Evolutionary conservation across 169 alveolate genomes (phyloP), one percentile per base, ranked within the genome.

Genomic region (Perkinsus olseni): DNA sequence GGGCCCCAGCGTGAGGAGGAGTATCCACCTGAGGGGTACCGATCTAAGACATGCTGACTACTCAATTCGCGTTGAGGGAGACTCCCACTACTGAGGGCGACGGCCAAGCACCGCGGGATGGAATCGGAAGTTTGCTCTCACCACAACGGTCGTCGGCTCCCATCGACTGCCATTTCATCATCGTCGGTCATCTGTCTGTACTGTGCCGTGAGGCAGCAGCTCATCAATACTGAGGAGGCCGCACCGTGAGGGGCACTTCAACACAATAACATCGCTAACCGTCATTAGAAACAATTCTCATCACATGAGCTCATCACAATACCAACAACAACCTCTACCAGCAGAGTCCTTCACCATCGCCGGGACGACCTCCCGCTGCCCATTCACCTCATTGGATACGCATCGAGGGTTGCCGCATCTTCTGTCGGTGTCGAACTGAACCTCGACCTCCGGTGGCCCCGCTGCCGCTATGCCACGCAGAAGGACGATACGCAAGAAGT

Each of bases 321-420:
- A 74, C 91, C 40, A 36, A 28, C 40, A 74, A 31, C 38, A 31
- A 6, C 39, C 24, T 28, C 82, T 8, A 3, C 82, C 13, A 62
- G 82, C 31, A 13, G 82, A 6, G 17, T 45, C 62, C 37, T 17
- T 28, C 34, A 10, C 34, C 4, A 10, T 74, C 17, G 38, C 31
- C 3, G 93, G 92, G 45, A 62, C 92, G 74, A 93, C 95, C 74
- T 92, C 95, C 38, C 92, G 92, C 91, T 93, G 94, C 91, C 92
- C 92, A 91, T 93, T 74, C 82, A 37, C 38, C 4, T 91, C 92
- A 91, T 93, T 92, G 24, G 93, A 91, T n/a, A 93, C 93, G 74
- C 95, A 91, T 8, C 92, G 91, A 0, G 93, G 50, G 91, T 93
- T 91, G 31, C 36, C 82, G 17, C 82, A 62, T 28, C 34, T 62